These are phyloP conservation scores for Ophidiomyces ophidiicola DNA, from an alignment of 2,329 filamentous ascomycete genomes.

Conservation along the genomic window DNA sequence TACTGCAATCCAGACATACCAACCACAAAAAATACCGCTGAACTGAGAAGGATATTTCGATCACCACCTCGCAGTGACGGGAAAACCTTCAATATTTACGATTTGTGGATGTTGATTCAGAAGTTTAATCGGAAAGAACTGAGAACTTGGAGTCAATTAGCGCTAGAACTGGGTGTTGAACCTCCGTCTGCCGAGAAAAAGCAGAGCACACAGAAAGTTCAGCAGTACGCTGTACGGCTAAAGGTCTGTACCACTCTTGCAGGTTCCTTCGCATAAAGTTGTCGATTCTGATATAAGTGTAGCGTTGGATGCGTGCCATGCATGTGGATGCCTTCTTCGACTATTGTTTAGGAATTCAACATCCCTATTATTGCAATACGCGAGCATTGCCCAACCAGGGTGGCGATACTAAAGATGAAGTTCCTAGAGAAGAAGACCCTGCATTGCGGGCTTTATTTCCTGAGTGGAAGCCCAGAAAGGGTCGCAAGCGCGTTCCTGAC, in stretches of 20 bases:
- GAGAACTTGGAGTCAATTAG: constrained; percentile 85
- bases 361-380: constrained; percentile 68
- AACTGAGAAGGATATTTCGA: constrained; percentile 63
- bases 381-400: constrained; percentile 53
- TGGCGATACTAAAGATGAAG: constrained; percentile 61
- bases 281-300: constrained; percentile 11
- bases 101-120: constrained; percentile 64
- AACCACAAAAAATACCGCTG: constrained; percentile 54
- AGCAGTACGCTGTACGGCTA: constrained; percentile 83
- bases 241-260: constrained; percentile 48
- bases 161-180: constrained; percentile 76
- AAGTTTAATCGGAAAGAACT: constrained; percentile 71
- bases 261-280: constrained; percentile 11
- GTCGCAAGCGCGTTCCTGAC: constrained; percentile 49
- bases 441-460: constrained; percentile 73
- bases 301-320: constrained; percentile 96
- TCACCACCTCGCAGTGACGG: constrained; percentile 75
- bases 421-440: constrained; percentile 76
- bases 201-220: constrained; percentile 83
- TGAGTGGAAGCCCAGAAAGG: constrained; percentile 53
- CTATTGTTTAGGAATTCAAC: constrained; percentile 65
- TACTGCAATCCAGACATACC: constrained; percentile 80
- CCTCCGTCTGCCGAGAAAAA: constrained; percentile 69
- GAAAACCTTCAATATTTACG: constrained; percentile 69
- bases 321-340: constrained; percentile 92